Percentiles rank a stretch among this genome's conserved stretches.
Evolutionary conservation across 306 rosid species (phyloP).

Genomic region (Malus domestica): ASM211411v1 NC_041799.1:33993001-33993500

Average conservation of each 20-base stretch:
- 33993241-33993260: slow-evolving; percentile 50
- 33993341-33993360: not conserved
- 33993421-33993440: not conserved
- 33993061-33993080: too few species aligned
- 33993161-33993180: not conserved
- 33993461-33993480: too few species aligned
- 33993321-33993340: slow-evolving; percentile 22
- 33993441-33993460: too few species aligned
- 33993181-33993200: slow-evolving; percentile 14
- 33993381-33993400: not conserved
- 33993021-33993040: too few species aligned
- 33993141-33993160: slow-evolving; percentile 32
- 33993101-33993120: slow-evolving; percentile 27
- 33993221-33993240: slow-evolving; percentile 25
- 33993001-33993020: too few species aligned
- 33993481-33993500: not conserved
- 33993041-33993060: too few species aligned
- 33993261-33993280: slow-evolving; percentile 11
- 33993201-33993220: slow-evolving; percentile 23
- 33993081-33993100: too few species aligned
- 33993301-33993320: slow-evolving; percentile 1
- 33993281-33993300: slow-evolving; percentile 16
- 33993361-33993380: not conserved
- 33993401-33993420: not conserved
- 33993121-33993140: slow-evolving; percentile 12